Conservation (phyloP, 176 grass and related monocot species). For the Cocos nucifera region DNA sequence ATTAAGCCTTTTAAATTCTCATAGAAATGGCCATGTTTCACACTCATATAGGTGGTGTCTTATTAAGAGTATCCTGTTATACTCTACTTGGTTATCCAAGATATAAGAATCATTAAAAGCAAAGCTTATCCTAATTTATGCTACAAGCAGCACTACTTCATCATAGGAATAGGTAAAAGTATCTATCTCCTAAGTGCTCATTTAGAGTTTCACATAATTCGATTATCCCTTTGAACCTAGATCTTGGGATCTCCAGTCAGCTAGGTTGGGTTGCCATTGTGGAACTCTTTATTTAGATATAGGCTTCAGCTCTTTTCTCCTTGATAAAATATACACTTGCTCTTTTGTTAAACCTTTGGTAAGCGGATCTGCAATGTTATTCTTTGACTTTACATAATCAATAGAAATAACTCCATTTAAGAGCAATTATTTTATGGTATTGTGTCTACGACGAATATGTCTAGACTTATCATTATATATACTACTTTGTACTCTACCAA, state of each 20-base stretch:
- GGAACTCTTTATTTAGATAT: not conserved
- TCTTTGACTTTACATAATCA: not conserved
- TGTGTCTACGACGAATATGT: too few species aligned
- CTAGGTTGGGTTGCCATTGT: not conserved
- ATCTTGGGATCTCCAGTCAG: not conserved
- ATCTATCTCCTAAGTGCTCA: too few species aligned
- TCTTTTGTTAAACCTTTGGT: not conserved
- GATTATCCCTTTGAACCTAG: not conserved
- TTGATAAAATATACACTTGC: not conserved
- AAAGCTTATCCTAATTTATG: not conserved
- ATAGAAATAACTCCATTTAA: not conserved
- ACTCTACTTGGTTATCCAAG: not conserved
- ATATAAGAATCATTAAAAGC: constrained; percentile 1
- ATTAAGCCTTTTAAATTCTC: not conserved
- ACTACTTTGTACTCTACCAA: too few species aligned
- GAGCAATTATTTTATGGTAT: not conserved
- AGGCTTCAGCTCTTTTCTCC: not conserved
- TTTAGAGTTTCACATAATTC: not conserved
- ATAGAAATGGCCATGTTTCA: not conserved
- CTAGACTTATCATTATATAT: too few species aligned
- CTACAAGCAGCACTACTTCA: too few species aligned
- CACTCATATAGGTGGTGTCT: not conserved
- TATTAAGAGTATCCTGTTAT: not conserved
- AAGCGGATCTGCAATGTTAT: not conserved
- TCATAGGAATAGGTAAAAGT: too few species aligned